Conservation (phyloP, 768 basidiomycete species). For the Collybia mongolica region DNA sequence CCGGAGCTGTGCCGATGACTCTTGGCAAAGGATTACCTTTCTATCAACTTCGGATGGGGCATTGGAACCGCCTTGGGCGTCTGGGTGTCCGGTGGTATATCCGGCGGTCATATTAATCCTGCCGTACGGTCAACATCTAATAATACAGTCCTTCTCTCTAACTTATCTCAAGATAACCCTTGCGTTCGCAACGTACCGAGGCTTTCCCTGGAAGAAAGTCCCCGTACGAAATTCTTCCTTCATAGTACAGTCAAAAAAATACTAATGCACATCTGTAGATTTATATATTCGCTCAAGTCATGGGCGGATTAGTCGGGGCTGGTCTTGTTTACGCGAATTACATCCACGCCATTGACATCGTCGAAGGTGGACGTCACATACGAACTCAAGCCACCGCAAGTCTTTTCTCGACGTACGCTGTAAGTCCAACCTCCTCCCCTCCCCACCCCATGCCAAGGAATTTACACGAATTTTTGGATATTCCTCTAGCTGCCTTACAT, state of each 20-base stretch:
- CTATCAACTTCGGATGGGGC: constrained; percentile 57
- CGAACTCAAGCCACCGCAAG: constrained; percentile 57
- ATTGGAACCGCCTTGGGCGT: constrained; percentile 63
- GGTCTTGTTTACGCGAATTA: constrained; percentile 67
- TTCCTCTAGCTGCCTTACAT: constrained; percentile 31
- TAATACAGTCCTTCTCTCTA: background rate
- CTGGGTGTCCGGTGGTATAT: constrained; percentile 64
- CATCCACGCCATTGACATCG: constrained; percentile 64
- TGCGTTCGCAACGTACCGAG: constrained; percentile 63
- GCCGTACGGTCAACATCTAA: constrained; percentile 39
- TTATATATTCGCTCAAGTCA: constrained; percentile 62
- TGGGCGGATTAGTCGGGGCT: constrained; percentile 63
- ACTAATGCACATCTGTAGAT: constrained; percentile 12
- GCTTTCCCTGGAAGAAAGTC: constrained; percentile 81
- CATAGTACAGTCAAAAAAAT: background rate
- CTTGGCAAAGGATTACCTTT: constrained; percentile 38
- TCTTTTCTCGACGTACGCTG: constrained; percentile 62
- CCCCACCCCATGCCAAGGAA: no score
- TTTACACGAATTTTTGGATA: background rate
- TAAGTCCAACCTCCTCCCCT: constrained; percentile 25
- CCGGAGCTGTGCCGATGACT: no score
- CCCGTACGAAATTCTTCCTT: constrained; percentile 35
- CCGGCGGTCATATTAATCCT: constrained; percentile 77
- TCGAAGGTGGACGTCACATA: constrained; percentile 54
- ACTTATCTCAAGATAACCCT: constrained; percentile 55